Evolutionary conservation across 164 flowering plant species (phyloP).

Genomic region (Liriodendron chinense): DNA sequence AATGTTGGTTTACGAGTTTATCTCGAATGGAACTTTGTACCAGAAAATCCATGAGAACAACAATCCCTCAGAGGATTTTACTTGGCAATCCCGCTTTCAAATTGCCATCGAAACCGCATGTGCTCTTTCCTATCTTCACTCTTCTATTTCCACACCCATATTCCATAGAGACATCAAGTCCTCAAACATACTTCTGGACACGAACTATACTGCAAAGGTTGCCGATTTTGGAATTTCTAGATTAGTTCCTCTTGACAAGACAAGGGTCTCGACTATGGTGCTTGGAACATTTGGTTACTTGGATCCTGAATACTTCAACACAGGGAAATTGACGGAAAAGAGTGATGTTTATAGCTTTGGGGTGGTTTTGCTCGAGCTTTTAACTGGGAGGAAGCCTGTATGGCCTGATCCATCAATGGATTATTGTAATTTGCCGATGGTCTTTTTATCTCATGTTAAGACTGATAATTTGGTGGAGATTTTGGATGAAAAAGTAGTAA

Average conservation of each 20-base stretch:
- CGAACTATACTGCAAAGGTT: background rate
- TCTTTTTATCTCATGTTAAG: conserved; percentile 8
- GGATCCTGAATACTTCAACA: conserved; percentile 32
- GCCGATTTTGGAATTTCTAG: conserved; percentile 3
- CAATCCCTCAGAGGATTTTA: background rate
- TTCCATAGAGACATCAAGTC: background rate
- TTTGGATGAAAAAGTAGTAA: conserved; percentile 11
- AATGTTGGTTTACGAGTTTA: conserved; percentile 4
- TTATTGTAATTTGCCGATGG: background rate
- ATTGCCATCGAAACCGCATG: background rate
- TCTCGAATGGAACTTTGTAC: conserved; percentile 1
- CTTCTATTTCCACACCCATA: background rate
- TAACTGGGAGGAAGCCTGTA: conserved; percentile 23
- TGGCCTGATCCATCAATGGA: conserved; percentile 7
- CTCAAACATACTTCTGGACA: background rate
- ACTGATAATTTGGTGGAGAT: too few relatives aligned
- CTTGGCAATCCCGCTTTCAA: background rate
- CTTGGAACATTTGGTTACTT: conserved; percentile 34
- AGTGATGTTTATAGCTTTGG: conserved; percentile 32
- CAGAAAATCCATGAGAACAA: conserved; percentile 1
- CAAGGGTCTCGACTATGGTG: conserved; percentile 18
- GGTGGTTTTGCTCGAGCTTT: conserved; percentile 14
- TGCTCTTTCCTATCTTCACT: background rate
- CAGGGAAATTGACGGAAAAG: conserved; percentile 25
- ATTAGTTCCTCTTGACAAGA: background rate